phyloP scores from a whole-genome alignment of 305 asterid species.

The Solanum chacoense region DNA sequence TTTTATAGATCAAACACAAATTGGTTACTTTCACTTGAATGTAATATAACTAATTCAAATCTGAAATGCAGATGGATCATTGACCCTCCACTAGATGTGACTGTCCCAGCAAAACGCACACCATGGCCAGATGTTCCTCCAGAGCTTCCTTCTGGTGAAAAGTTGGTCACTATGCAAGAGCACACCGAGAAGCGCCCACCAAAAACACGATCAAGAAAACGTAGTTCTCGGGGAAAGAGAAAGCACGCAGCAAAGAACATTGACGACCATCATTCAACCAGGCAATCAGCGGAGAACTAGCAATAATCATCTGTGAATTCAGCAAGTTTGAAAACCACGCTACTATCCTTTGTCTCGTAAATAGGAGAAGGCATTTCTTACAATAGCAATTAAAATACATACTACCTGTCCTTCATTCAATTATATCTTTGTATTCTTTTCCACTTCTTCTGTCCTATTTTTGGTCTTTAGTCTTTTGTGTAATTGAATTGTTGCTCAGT shows the following conservation, averaged over 20 bases:
- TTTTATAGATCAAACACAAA: neutral
- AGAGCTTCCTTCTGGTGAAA: conserved; percentile 53
- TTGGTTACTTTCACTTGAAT: neutral
- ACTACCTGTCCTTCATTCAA: conserved; percentile 5
- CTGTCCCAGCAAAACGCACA: conserved; percentile 82
- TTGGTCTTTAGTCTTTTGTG: neutral
- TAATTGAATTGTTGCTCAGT: neutral
- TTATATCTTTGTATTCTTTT: neutral
- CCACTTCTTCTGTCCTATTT: neutral
- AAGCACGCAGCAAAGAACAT: conserved; percentile 45
- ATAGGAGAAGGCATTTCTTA: conserved; percentile 25
- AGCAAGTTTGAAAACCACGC: conserved; percentile 10
- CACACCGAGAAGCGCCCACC: conserved; percentile 39
- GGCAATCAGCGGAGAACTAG: conserved; percentile 28
- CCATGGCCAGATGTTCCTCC: conserved; percentile 99
- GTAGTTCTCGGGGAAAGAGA: conserved; percentile 58
- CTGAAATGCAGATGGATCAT: conserved; percentile 64
- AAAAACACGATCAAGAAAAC: conserved; percentile 56
- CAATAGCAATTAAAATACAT: conserved; percentile 34
- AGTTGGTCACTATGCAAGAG: conserved; percentile 31
- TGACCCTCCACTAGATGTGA: conserved; percentile 79
- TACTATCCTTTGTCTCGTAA: conserved; percentile 14
- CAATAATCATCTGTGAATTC: conserved; percentile 24
- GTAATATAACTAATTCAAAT: neutral
- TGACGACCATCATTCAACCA: conserved; percentile 34